A percentile compares a stretch with the other conserved stretches of the same genome.
Conservation (phyloP, 1,284 basidiomycete species). For the Rhodotorula sp. region DNA sequence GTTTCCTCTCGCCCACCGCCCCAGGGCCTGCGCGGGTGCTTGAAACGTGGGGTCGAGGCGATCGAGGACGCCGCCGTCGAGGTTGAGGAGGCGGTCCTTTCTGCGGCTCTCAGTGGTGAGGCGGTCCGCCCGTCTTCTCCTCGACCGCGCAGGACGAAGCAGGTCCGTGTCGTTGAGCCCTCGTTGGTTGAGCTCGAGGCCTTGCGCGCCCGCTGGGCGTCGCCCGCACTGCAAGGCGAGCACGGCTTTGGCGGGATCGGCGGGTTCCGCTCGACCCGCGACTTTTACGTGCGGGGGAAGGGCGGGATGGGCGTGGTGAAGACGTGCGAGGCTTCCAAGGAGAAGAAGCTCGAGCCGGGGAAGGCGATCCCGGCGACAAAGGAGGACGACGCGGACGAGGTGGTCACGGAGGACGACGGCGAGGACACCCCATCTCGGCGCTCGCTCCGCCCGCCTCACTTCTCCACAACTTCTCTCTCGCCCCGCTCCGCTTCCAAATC, state of each 20-base stretch:
- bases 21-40: constrained; percentile 10
- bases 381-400: background rate
- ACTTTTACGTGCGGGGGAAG: constrained; percentile 22
- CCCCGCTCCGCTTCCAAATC: background rate
- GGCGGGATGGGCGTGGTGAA: constrained; percentile 21
- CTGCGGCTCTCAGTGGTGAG: too few relatives aligned
- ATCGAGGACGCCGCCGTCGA: background rate
- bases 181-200: constrained; percentile 19
- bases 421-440: background rate
- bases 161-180: constrained; percentile 28
- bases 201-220: constrained; percentile 19
- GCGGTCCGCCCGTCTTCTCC: too few relatives aligned
- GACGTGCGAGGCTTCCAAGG: background rate
- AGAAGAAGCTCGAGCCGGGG: background rate
- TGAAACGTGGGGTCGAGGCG: constrained; percentile 6
- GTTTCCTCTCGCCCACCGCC: constrained; percentile 5
- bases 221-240: constrained; percentile 18
- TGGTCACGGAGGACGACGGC: background rate
- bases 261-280: constrained; percentile 29
- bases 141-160: constrained; percentile 4
- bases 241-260: constrained; percentile 26
- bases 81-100: too few relatives aligned
- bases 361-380: background rate
- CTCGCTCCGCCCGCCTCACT: background rate
- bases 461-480: background rate